Evolutionary conservation across 352 stramenopile species (phyloP), one percentile per base, ranked within the genome.

Genomic region (Phytophthora capsici): DNA sequence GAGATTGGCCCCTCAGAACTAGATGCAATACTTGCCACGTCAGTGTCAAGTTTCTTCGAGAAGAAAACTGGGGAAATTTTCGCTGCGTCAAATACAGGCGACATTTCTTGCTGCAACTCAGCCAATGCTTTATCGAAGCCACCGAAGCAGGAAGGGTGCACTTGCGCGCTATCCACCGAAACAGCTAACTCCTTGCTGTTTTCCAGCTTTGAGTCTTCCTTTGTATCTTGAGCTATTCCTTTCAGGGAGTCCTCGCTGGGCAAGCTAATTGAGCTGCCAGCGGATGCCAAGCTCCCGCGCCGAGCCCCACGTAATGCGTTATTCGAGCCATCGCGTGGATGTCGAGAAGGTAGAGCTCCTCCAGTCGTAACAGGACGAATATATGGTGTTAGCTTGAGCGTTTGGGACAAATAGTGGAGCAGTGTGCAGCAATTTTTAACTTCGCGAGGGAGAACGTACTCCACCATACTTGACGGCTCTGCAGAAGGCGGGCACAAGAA

Each of bases 401-500:
- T 87, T 57, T 93, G 80, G n/a, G 68, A 78, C 20, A 93, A 56
- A 45, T 88, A 88, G 23, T 84, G 70, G 9, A 90, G 60, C 44
- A 93, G 37, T 23, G 64, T 65, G 8, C 61, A 60, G 36, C 53
- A 75, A 3, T 81, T 65, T 23, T 65, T 47, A 3, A 93, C 34
- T 20, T 77, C 69, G n/a, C 20, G 10, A 48, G 77, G 77, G 43
- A 89, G 57, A 57, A 80, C 48, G 25, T 89, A 92, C 19, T 82
- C 55, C 8, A 78, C 51, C 12, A 63, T 65, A 19, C 69, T 75
- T 43, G 77, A 67, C 28, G 86, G 73, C 7, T 71, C 64, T 9
- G 64, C 51, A 19, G 61, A 65, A 7, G 82, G 78, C 5, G 86
- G 85, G 45, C 88, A 93, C 43, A 95, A 77, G 48, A 96, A 96